Evolutionary conservation across 345 rosid species (phyloP).

Genomic region (Euclidium syriacum): DNA sequence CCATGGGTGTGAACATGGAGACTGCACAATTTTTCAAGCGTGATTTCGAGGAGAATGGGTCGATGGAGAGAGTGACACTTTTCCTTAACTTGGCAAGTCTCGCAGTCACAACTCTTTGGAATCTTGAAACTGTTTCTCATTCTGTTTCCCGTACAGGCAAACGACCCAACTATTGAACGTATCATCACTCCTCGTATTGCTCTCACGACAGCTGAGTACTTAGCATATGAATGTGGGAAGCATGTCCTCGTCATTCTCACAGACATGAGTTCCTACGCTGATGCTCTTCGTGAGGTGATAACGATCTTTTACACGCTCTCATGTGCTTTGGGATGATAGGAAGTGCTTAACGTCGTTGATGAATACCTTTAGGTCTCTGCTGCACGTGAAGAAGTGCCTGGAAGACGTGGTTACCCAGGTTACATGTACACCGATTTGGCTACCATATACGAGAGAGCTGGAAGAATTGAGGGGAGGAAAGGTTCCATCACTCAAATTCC

Average conservation of each 20-base stretch:
- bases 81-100: constrained; percentile 71
- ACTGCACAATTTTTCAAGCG: constrained; percentile 95
- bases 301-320: background rate
- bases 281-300: constrained; percentile 93
- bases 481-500: constrained; percentile 96
- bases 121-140: background rate
- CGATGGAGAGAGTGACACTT: constrained; percentile 94
- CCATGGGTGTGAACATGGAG: constrained; percentile 99
- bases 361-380: constrained; percentile 62
- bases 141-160: constrained; percentile 52
- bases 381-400: constrained; percentile 96
- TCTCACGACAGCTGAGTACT: constrained; percentile 87
- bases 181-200: constrained; percentile 95
- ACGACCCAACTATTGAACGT: constrained; percentile 93
- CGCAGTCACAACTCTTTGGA: background rate
- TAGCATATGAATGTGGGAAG: constrained; percentile 96
- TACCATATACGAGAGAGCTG: constrained; percentile 88
- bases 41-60: constrained; percentile 93
- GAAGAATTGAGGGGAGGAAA: constrained; percentile 83
- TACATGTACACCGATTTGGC: constrained; percentile 98
- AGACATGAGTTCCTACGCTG: constrained; percentile 97
- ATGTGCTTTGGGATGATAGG: constrained; percentile 1
- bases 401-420: constrained; percentile 97
- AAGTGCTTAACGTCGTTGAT: background rate
- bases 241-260: constrained; percentile 93